Evolutionary conservation across 73 alveolate genomes (phyloP).

Genomic region (Paramecium caudatum): DNA sequence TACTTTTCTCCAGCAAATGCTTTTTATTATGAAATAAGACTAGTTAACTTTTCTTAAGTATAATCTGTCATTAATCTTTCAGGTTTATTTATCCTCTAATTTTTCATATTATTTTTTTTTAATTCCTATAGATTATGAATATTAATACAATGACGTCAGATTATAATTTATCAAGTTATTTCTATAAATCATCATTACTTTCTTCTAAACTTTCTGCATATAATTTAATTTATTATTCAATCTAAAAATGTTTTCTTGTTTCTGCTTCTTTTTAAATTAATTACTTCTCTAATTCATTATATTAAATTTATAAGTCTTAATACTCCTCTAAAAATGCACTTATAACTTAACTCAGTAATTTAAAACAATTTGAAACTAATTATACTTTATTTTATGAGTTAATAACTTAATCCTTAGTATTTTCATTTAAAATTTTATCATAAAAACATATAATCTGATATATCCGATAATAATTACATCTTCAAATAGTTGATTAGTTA

Average conservation of each 20-base stretch:
- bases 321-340: no score
- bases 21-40: not conserved
- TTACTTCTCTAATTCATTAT: slow-evolving; percentile 9
- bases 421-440: no score
- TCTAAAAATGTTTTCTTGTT: slow-evolving; percentile 17
- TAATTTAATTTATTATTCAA: slow-evolving; percentile 11
- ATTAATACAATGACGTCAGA: not conserved
- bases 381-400: no score
- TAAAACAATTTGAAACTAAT: no score
- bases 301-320: slow-evolving; percentile 32
- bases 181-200: not conserved
- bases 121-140: not conserved
- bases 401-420: no score
- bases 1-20: no score
- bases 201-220: slow-evolving; percentile 45
- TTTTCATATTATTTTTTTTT: not conserved
- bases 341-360: no score
- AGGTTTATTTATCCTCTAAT: not conserved
- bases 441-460: no score
- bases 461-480: no score
- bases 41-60: not conserved
- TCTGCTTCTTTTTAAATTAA: slow-evolving; percentile 44
- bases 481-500: no score
- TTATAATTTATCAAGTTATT: not conserved
- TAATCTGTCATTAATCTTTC: slow-evolving; percentile 4